Evolutionary conservation across 306 rosid genomes (phyloP).

Genomic region (Cicer judaicum): DNA sequence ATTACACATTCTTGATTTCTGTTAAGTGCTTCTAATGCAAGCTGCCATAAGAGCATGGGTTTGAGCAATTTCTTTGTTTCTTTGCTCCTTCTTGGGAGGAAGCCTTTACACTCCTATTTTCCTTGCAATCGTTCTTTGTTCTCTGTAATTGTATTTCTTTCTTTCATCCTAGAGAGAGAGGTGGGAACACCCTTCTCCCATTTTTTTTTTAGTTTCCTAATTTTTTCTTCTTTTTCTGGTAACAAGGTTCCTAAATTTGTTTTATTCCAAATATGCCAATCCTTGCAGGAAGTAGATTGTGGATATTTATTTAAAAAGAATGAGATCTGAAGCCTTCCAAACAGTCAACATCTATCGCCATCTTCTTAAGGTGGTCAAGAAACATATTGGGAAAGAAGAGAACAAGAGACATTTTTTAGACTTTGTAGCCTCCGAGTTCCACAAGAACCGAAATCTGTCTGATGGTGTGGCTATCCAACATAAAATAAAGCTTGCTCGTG

Average conservation of each 20-base stretch:
- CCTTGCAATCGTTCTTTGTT: conserved; percentile 1
- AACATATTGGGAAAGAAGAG: conserved; percentile 71
- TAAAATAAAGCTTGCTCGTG: conserved; percentile 74
- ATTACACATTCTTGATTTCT: background rate
- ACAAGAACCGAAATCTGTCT: conserved; percentile 48
- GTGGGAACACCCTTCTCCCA: background rate
- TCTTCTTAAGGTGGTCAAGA: conserved; percentile 78
- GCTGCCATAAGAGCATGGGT: too few relatives aligned
- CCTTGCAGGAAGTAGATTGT: conserved; percentile 47
- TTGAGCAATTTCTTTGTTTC: background rate
- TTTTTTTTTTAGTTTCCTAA: conserved; percentile 7
- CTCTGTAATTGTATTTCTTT: background rate
- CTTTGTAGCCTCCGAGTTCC: conserved; percentile 69
- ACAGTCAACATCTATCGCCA: conserved; percentile 68
- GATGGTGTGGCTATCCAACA: conserved; percentile 62
- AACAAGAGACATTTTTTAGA: conserved; percentile 66
- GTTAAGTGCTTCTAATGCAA: too few relatives aligned
- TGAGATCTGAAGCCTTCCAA: conserved; percentile 67
- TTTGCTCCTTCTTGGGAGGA: background rate
- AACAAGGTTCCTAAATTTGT: background rate
- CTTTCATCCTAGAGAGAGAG: conserved; percentile 9
- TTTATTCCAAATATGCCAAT: background rate
- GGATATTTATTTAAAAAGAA: conserved; percentile 44
- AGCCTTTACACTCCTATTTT: background rate
- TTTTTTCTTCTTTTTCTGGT: background rate